Evolutionary conservation across 2,329 filamentous ascomycete species (phyloP).

Genomic region (Nemania diffusa): DNA sequence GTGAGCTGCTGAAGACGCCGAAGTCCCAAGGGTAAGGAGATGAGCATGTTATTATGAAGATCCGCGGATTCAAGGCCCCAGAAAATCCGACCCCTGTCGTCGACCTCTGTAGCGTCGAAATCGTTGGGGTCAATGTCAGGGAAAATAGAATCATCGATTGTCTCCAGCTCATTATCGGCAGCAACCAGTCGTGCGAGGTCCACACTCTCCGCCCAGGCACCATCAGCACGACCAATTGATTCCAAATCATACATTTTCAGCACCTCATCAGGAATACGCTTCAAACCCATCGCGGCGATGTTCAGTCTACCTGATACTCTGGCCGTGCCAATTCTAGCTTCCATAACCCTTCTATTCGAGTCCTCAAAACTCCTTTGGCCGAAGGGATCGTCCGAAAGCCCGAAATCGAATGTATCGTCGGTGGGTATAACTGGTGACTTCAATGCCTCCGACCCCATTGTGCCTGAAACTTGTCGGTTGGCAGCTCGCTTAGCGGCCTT

Average conservation of each 20-base stretch:
- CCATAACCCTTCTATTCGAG: conserved; percentile 72
- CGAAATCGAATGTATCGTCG: conserved; percentile 67
- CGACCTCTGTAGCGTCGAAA: conserved; percentile 64
- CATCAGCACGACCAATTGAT: conserved; percentile 68
- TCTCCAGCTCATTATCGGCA: conserved; percentile 87
- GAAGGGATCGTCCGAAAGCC: conserved; percentile 73
- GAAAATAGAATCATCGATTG: conserved; percentile 78
- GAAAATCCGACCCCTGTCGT: conserved; percentile 78
- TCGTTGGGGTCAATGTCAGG: conserved; percentile 73
- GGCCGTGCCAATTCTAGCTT: conserved; percentile 77
- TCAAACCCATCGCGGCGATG: conserved; percentile 84
- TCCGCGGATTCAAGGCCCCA: conserved; percentile 83
- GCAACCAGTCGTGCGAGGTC: conserved; percentile 86
- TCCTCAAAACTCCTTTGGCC: conserved; percentile 70
- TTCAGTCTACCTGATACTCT: conserved; percentile 85
- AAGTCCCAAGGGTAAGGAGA: conserved; percentile 78
- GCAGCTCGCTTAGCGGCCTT: conserved; percentile 79
- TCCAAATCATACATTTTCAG: conserved; percentile 91
- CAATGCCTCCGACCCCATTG: conserved; percentile 38
- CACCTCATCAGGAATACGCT: conserved; percentile 82
- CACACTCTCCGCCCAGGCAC: conserved; percentile 90
- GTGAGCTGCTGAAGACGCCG: conserved; percentile 78
- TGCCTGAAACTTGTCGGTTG: conserved; percentile 49
- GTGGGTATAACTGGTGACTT: conserved; percentile 58
- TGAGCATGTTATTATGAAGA: conserved; percentile 84